Evolutionary conservation across 2,329 filamentous ascomycete species (phyloP).

Genomic region (Pseudogymnoascus sp.): DNA sequence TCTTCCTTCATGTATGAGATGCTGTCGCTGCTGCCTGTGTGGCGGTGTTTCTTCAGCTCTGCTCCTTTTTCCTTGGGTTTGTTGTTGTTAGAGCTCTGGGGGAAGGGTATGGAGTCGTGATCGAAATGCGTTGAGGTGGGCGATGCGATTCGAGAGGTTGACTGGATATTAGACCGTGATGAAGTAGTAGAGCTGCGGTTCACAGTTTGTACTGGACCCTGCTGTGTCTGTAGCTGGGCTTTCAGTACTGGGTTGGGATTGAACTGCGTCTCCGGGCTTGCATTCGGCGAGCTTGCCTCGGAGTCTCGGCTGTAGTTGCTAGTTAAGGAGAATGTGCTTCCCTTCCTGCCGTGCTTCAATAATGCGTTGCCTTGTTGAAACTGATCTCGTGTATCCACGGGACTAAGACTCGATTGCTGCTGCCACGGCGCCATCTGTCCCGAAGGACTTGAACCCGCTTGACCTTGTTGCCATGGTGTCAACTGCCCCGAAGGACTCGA

Average conservation of each 20-base stretch:
- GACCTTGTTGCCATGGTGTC: constrained; percentile 20
- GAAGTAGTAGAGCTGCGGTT: neutral
- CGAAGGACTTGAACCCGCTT: neutral
- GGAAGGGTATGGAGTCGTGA: neutral
- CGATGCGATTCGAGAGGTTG: neutral
- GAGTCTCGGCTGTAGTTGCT: neutral
- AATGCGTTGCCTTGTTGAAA: neutral
- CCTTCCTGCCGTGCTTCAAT: neutral
- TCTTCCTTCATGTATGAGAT: constrained; percentile 60
- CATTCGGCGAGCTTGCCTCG: constrained; percentile 5
- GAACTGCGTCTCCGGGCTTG: constrained; percentile 4
- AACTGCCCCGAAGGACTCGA: constrained; percentile 6
- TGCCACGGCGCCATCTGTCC: neutral
- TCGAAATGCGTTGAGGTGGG: neutral
- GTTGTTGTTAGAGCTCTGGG: neutral
- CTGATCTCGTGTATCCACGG: neutral
- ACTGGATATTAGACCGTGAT: neutral
- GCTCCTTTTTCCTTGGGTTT: constrained; percentile 21
- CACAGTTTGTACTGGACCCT: neutral
- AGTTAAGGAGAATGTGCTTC: neutral
- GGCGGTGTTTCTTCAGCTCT: constrained; percentile 34
- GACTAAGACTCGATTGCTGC: neutral
- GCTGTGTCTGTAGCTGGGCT: neutral
- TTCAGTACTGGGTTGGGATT: neutral
- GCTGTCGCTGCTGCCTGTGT: constrained; percentile 57